Percentiles rank a stretch among this genome's conserved stretches.
Conservation (phyloP, 2,329 filamentous ascomycete species). For the Dothistroma septosporum region DNA sequence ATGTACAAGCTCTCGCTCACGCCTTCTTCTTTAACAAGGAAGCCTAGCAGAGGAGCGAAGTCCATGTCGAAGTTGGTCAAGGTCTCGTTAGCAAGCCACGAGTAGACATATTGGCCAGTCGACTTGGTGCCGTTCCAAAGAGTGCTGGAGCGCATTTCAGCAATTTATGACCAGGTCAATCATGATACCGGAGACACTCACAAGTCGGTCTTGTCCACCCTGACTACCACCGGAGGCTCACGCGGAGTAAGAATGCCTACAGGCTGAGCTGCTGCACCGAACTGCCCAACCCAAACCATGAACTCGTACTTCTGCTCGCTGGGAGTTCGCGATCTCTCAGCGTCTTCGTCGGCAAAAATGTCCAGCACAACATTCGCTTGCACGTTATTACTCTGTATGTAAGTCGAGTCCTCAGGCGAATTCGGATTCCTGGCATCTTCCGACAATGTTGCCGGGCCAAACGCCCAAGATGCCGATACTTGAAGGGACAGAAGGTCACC, state of each 20-base stretch:
- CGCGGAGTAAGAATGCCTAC: slow-evolving; percentile 12
- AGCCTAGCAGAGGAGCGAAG: slow-evolving; percentile 18
- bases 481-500: slow-evolving; percentile 7
- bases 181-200: slow-evolving; percentile 1
- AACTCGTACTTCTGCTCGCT: slow-evolving; percentile 20
- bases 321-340: slow-evolving; percentile 9
- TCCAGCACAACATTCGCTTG: slow-evolving; percentile 19
- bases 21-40: slow-evolving; percentile 7
- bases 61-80: slow-evolving; percentile 17
- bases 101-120: slow-evolving; percentile 17
- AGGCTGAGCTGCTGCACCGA: slow-evolving; percentile 14
- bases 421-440: slow-evolving; percentile 12
- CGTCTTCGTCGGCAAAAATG: slow-evolving; percentile 19
- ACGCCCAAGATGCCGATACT: slow-evolving; percentile 15
- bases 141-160: slow-evolving; percentile 10
- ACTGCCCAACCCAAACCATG: slow-evolving; percentile 23
- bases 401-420: slow-evolving; percentile 3
- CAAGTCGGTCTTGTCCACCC: slow-evolving; percentile 12
- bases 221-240: slow-evolving; percentile 13
- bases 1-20: slow-evolving; percentile 16
- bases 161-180: not conserved
- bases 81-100: slow-evolving; percentile 19
- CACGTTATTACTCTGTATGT: slow-evolving; percentile 11
- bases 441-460: slow-evolving; percentile 11
- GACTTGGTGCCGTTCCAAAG: slow-evolving; percentile 19